These are phyloP conservation scores for Theileria equi DNA, from an alignment of 169 alveolate genomes.

Conservation along the genomic window DNA sequence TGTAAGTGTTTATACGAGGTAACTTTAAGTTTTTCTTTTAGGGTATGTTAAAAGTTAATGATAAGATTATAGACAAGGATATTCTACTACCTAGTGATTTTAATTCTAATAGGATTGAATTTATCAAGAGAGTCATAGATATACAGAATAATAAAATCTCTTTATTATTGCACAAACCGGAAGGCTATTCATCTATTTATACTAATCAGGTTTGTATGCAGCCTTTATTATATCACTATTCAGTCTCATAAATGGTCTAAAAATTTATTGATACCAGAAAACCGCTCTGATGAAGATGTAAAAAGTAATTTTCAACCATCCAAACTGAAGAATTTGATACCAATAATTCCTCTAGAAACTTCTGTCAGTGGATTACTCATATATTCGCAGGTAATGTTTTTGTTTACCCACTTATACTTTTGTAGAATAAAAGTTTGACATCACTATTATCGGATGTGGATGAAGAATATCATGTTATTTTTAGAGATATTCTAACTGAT, in stretches of 20 bases:
- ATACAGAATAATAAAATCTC: constrained; percentile 21
- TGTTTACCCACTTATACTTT: not conserved
- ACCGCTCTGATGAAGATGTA: constrained; percentile 39
- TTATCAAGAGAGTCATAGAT: not conserved
- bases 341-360: constrained; percentile 48
- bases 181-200: constrained; percentile 45
- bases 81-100: not conserved
- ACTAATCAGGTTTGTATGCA: constrained; percentile 11
- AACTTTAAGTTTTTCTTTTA: constrained; percentile 2
- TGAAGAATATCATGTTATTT: constrained; percentile 38
- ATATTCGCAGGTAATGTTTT: constrained; percentile 37
- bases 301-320: constrained; percentile 21
- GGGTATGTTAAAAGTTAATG: constrained; percentile 30
- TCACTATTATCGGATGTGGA: constrained; percentile 27
- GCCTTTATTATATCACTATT: not conserved
- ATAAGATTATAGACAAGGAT: constrained; percentile 10
- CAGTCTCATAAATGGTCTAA: constrained; percentile 52
- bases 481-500: constrained; percentile 35
- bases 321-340: constrained; percentile 18
- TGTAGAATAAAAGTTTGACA: not conserved
- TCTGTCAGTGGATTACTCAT: constrained; percentile 40
- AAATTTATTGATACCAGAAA: constrained; percentile 29
- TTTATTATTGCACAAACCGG: constrained; percentile 56
- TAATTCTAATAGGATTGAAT: not conserved
- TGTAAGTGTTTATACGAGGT: not conserved